A percentile compares a stretch with the other conserved stretches of the same genome.
Evolutionary conservation across 257 asterid species (phyloP).

Genomic region (Gentiana dahurica): DNA sequence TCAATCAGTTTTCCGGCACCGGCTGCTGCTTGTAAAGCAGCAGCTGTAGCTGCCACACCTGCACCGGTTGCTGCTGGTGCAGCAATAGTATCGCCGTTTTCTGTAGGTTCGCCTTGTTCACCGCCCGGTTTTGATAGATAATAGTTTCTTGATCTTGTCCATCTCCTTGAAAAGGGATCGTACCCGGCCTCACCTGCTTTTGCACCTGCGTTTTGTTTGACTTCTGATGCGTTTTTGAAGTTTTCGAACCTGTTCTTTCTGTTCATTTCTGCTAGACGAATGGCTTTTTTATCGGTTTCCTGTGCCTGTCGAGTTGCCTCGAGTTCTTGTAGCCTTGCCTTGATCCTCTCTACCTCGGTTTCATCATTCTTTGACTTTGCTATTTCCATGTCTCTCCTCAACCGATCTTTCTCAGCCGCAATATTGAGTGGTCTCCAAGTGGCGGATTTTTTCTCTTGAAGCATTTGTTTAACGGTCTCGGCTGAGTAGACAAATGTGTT

Average conservation of each 20-base stretch:
- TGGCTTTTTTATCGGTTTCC: constrained; percentile 66
- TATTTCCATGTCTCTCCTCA: constrained; percentile 76
- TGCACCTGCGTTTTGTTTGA: constrained; percentile 42
- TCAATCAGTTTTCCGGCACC: constrained; percentile 89
- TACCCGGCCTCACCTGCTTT: constrained; percentile 91
- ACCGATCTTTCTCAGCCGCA: constrained; percentile 93
- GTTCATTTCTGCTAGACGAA: constrained; percentile 87
- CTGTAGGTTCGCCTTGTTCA: constrained; percentile 27
- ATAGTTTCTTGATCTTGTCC: constrained; percentile 91
- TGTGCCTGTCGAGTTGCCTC: constrained; percentile 53
- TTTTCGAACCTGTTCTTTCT: constrained; percentile 76
- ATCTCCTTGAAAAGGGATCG: constrained; percentile 94
- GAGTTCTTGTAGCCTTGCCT: constrained; percentile 52
- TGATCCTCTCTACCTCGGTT: constrained; percentile 64
- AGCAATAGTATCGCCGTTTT: constrained; percentile 26
- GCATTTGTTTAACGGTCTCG: constrained; percentile 91
- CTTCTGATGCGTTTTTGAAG: constrained; percentile 78
- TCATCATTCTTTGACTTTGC: constrained; percentile 67
- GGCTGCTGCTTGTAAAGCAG: constrained; percentile 78
- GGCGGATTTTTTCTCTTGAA: constrained; percentile 95
- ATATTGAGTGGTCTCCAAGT: constrained; percentile 80
- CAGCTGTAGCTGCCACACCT: constrained; percentile 55
- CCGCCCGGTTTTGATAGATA: constrained; percentile 34
- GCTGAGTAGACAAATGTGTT: constrained; percentile 81
- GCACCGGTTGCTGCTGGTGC: constrained; percentile 19